A percentile compares a stretch with the other conserved stretches of the same genome.
Evolutionary conservation across 805 yeast genomes (phyloP).

Genomic region (Jamesozyma rosinii): DNA sequence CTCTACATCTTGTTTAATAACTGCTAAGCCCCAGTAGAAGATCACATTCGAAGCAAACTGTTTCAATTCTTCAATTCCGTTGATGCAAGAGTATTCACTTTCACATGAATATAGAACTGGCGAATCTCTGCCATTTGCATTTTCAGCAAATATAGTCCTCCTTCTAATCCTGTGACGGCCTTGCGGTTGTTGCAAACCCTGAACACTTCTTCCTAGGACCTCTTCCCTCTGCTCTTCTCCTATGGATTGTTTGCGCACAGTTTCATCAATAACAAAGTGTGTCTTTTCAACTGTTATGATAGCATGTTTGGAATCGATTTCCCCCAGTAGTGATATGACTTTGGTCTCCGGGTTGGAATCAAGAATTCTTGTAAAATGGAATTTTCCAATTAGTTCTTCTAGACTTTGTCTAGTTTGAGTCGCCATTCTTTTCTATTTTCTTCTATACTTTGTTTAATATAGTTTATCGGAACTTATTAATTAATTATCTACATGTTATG

Average conservation of each 20-base stretch:
- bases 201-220: not conserved
- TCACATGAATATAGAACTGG: conserved; percentile 23
- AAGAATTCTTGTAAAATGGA: conserved; percentile 41
- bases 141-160: not conserved
- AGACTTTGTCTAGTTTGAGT: not conserved
- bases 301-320: conserved; percentile 51
- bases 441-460: too few relatives aligned
- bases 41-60: conserved; percentile 68
- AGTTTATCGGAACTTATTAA: too few relatives aligned
- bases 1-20: conserved; percentile 39
- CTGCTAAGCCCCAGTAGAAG: conserved; percentile 68
- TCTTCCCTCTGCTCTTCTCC: not conserved
- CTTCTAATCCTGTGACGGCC: not conserved
- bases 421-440: not conserved
- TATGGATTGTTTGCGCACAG: conserved; percentile 7
- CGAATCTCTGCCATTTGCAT: not conserved
- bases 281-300: conserved; percentile 67
- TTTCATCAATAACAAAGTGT: conserved; percentile 40
- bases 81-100: conserved; percentile 24
- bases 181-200: not conserved
- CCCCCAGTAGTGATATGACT: conserved; percentile 57
- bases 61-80: conserved; percentile 21
- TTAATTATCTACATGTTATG: too few relatives aligned
- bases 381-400: conserved; percentile 29
- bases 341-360: conserved; percentile 60